phyloP scores from a whole-genome alignment of 257 asterid species.

The Plantago ovata region DNA sequence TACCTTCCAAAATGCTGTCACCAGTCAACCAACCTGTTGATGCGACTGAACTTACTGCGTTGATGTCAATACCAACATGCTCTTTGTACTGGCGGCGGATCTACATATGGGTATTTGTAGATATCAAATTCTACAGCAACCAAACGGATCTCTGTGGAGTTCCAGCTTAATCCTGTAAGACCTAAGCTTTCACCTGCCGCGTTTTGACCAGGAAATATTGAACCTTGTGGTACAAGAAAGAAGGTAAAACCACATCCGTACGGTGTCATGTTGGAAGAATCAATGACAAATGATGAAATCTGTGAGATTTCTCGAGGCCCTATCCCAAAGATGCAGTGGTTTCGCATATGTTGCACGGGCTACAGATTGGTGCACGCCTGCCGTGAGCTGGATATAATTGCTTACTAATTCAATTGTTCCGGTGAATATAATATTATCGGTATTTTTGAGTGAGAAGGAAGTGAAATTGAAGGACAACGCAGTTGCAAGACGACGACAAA shows the following conservation, averaged over 20 bases:
- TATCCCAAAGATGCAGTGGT: constrained; percentile 14
- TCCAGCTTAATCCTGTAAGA: constrained; percentile 8
- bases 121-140: constrained; percentile 31
- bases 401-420: too few species aligned
- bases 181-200: constrained; percentile 20
- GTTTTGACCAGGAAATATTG: constrained; percentile 20
- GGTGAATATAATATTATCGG: too few species aligned
- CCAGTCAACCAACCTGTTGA: constrained; percentile 24
- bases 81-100: constrained; percentile 18
- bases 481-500: too few species aligned
- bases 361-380: background rate
- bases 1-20: constrained; percentile 6
- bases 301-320: background rate
- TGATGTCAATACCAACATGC: constrained; percentile 36
- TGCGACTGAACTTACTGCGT: constrained; percentile 22
- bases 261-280: background rate
- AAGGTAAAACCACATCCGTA: constrained; percentile 27
- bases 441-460: too few species aligned
- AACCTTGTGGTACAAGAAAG: constrained; percentile 26
- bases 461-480: too few species aligned
- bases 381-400: background rate
- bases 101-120: constrained; percentile 17
- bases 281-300: constrained; percentile 25
- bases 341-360: background rate
- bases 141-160: background rate